Evolutionary conservation across 2,329 filamentous ascomycete genomes (phyloP).

Genomic region (Biscogniauxia mediterranea): DNA sequence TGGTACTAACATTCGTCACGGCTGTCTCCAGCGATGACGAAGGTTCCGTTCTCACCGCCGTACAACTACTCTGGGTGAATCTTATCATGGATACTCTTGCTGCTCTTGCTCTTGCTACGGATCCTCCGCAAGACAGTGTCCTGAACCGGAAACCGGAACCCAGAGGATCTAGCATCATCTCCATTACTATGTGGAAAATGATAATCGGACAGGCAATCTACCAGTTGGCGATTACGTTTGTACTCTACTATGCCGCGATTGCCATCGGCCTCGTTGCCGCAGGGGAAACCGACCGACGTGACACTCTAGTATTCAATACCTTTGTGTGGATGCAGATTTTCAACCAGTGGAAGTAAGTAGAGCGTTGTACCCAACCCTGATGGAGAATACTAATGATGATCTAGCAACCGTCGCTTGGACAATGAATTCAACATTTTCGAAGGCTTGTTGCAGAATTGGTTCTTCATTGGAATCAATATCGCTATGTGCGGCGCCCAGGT

Average conservation of each 20-base stretch:
- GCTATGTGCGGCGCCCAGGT: conserved; percentile 89
- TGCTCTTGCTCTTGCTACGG: conserved; percentile 82
- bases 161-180: conserved; percentile 65
- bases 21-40: conserved; percentile 71
- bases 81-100: conserved; percentile 97
- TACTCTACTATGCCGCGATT: conserved; percentile 74
- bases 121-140: conserved; percentile 80
- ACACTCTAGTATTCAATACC: conserved; percentile 91
- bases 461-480: conserved; percentile 82
- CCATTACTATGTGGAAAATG: conserved; percentile 98
- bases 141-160: conserved; percentile 70
- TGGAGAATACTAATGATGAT: conserved; percentile 22
- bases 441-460: conserved; percentile 78
- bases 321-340: conserved; percentile 99
- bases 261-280: conserved; percentile 51
- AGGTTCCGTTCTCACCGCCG: conserved; percentile 76
- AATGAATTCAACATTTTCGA: conserved; percentile 97
- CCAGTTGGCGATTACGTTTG: conserved; percentile 76
- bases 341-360: conserved; percentile 87
- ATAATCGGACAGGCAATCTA: conserved; percentile 90
- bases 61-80: conserved; percentile 94
- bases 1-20: conserved; percentile 82
- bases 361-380: conserved; percentile 5
- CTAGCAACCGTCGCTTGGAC: conserved; percentile 82
- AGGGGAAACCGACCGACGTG: conserved; percentile 49